Conservation (phyloP, 2,329 filamentous ascomycete species). For the Penicillium sp. region DNA sequence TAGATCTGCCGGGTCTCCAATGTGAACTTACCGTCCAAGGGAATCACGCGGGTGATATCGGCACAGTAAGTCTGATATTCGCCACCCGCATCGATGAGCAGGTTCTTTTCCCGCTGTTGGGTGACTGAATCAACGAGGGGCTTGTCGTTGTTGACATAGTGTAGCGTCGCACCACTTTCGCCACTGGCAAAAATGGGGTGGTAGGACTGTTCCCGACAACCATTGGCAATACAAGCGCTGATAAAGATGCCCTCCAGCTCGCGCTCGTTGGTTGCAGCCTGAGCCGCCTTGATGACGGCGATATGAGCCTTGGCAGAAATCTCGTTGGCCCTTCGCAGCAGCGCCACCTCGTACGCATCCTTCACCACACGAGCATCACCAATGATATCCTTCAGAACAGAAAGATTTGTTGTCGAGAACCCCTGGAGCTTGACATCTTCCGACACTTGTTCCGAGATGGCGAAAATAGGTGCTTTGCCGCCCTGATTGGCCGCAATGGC, state of each 20-base stretch:
- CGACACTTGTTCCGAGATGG: constrained; percentile 76
- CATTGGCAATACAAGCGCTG: constrained; percentile 68
- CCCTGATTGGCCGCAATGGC: constrained; percentile 40
- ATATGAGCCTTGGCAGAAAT: constrained; percentile 78
- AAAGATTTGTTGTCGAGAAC: constrained; percentile 65
- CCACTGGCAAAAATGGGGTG: constrained; percentile 85
- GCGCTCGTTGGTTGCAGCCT: constrained; percentile 69
- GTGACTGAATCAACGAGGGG: constrained; percentile 56
- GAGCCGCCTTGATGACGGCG: constrained; percentile 66
- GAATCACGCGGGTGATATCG: constrained; percentile 87
- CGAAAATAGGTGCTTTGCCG: constrained; percentile 62
- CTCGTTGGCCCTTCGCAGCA: constrained; percentile 77
- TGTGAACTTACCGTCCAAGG: constrained; percentile 69
- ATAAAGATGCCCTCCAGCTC: constrained; percentile 80
- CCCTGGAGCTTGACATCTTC: constrained; percentile 69
- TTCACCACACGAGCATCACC: constrained; percentile 80
- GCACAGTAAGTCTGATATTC: constrained; percentile 85
- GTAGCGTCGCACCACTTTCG: constrained; percentile 77
- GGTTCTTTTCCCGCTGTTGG: constrained; percentile 58
- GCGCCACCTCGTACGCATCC: constrained; percentile 77
- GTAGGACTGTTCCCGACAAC: constrained; percentile 79
- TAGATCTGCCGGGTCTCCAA: constrained; percentile 72
- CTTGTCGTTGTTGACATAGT: constrained; percentile 81
- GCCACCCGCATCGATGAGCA: constrained; percentile 84
- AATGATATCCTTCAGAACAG: constrained; percentile 67